Conservation (phyloP, 1,139 yeast species). For the Saccharomyces hybrid region DNA sequence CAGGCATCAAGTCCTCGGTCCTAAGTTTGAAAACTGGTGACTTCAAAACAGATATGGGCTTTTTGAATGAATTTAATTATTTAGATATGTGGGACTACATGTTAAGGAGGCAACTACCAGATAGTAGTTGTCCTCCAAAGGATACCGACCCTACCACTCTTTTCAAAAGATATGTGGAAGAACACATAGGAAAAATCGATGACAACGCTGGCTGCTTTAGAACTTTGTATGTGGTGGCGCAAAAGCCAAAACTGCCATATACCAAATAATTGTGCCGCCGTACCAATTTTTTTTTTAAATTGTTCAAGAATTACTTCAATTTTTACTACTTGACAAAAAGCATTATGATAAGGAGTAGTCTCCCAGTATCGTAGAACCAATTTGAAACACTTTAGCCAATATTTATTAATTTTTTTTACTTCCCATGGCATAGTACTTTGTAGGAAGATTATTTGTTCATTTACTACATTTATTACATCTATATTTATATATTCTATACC, state of each 20-base stretch:
- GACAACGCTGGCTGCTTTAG: slow-evolving; percentile 25
- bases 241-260: slow-evolving; percentile 18
- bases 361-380: not conserved
- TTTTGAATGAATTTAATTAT: slow-evolving; percentile 23
- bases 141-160: slow-evolving; percentile 17
- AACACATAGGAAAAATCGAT: slow-evolving; percentile 25
- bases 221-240: slow-evolving; percentile 22
- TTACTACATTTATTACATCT: not conserved
- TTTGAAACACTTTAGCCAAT: not conserved
- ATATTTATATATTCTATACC: slow-evolving; percentile 2
- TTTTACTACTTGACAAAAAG: not conserved
- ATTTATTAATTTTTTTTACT: not conserved
- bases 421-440: not conserved
- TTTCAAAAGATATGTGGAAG: slow-evolving; percentile 22
- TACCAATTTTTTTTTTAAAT: not conserved
- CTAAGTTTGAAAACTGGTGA: slow-evolving; percentile 27
- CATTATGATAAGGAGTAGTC: not conserved
- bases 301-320: not conserved
- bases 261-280: not conserved
- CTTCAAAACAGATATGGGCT: slow-evolving; percentile 25
- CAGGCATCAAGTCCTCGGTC: slow-evolving; percentile 23
- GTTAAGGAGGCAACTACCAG: slow-evolving; percentile 15
- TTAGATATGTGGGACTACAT: slow-evolving; percentile 19
- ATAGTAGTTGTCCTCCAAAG: slow-evolving; percentile 13
- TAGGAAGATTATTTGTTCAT: not conserved